Evolutionary conservation across 352 stramenopile species (phyloP), one percentile per base, ranked within the genome.

Genomic region (Pythium inflatum): DNA sequence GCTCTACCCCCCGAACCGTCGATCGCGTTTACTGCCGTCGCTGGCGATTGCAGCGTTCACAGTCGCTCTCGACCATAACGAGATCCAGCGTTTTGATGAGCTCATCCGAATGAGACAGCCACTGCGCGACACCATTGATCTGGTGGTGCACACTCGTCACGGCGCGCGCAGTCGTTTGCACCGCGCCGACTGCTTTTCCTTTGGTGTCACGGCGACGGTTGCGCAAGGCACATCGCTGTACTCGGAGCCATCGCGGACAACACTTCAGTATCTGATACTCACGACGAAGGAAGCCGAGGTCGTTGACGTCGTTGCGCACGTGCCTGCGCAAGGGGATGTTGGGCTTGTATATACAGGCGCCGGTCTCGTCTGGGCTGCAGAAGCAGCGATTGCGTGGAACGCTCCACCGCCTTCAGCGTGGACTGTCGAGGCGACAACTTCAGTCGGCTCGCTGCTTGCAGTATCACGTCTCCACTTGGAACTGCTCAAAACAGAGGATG

Each of bases 301-400:
- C 24, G 16, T 64, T 7, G 56, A 64, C 18, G 56, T 64, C 5
- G 56, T 64, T 14, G 45, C 58, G 6, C 45, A 43, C 16, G 9
- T 43, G 36, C 36, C 36, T 16, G 36, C 16, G 36, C 9, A 43
- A 43, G 36, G 36, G 9, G 9, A 16, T 43, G 36, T 43, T 9
- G 36, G 36, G 36, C 9, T 43, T 43, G 46, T 58, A 12, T 66
- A 58, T 31, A 11, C 59, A 22, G 59, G 59, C 24, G 46, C 27
- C 5, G 46, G 59, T 5, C 46, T 66, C 31, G 45, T 66, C 11
- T 66, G 45, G 58, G 45, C 25, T 25, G 22, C 25, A 8, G 40
- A 66, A 9, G 36, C 11, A 4, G 31, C 5, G 2, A 46, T 49
- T 33, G 7, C 25, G 22, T 66, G 43, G 31, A 58, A 3, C 6